These are phyloP conservation scores for Zygosaccharomyces sapae DNA, from an alignment of 1,139 yeast genomes.

Conservation along the genomic window DNA sequence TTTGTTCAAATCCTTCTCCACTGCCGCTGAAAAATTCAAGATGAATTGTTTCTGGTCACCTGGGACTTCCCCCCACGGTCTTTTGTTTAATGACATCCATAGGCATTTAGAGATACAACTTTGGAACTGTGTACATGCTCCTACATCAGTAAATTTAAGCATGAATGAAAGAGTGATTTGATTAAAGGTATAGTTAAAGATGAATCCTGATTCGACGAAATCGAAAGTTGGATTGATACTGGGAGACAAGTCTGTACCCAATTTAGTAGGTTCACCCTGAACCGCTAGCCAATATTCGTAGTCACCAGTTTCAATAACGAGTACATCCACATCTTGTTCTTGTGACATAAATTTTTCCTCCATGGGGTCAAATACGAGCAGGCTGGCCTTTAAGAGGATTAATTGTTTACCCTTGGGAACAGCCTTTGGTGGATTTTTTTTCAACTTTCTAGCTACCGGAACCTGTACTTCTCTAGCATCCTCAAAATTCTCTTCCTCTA, in stretches of 20 bases:
- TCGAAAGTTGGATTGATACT: slow-evolving; percentile 65
- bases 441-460: neutral
- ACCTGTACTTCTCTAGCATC: slow-evolving; percentile 1
- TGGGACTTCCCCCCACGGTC: slow-evolving; percentile 46
- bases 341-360: slow-evolving; percentile 50
- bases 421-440: slow-evolving; percentile 10
- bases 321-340: slow-evolving; percentile 36
- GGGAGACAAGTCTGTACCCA: slow-evolving; percentile 46
- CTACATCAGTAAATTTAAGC: slow-evolving; percentile 47
- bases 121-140: slow-evolving; percentile 50
- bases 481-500: slow-evolving; percentile 4
- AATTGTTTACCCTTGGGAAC: slow-evolving; percentile 26
- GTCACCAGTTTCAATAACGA: slow-evolving; percentile 46
- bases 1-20: slow-evolving; percentile 34
- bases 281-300: slow-evolving; percentile 56
- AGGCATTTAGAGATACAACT: slow-evolving; percentile 46
- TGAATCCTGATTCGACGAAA: slow-evolving; percentile 52
- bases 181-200: slow-evolving; percentile 54
- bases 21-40: slow-evolving; percentile 44
- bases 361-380: slow-evolving; percentile 56
- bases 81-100: slow-evolving; percentile 59
- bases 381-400: slow-evolving; percentile 34
- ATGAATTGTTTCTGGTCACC: slow-evolving; percentile 48
- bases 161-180: slow-evolving; percentile 56
- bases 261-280: slow-evolving; percentile 30